Evolutionary conservation across 345 rosid species (phyloP).

Genomic region (Erodium maritimum): DNA sequence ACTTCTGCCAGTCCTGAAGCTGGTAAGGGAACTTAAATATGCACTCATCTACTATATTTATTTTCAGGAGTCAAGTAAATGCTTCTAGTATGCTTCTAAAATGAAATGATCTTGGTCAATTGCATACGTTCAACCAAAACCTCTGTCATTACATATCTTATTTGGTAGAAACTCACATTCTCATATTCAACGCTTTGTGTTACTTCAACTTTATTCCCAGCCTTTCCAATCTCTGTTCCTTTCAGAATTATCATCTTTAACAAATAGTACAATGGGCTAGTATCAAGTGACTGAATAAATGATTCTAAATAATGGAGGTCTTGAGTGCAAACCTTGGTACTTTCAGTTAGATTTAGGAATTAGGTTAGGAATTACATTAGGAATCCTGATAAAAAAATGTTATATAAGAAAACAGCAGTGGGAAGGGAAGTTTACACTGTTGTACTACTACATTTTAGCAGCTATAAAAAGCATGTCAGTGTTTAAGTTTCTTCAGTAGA

Average conservation of each 20-base stretch:
- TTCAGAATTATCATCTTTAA: not conserved
- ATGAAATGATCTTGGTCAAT: not conserved
- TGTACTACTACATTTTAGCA: too few relatives aligned
- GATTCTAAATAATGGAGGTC: too few relatives aligned
- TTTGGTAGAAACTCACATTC: not conserved
- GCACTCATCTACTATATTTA: conserved; percentile 1
- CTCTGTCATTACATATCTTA: not conserved
- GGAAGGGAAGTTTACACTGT: not conserved
- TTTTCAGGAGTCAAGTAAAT: not conserved
- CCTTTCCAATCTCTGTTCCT: not conserved
- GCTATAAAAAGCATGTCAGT: too few relatives aligned
- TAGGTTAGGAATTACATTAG: too few relatives aligned
- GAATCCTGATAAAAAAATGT: not conserved
- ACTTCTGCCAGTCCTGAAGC: conserved; percentile 30
- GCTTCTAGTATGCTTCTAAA: not conserved
- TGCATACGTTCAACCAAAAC: not conserved
- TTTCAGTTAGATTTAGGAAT: too few relatives aligned
- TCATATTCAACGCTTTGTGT: not conserved
- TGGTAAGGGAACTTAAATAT: conserved; percentile 38
- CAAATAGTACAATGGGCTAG: not conserved
- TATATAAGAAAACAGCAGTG: not conserved
- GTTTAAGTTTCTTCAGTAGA: too few relatives aligned
- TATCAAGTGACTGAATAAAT: not conserved
- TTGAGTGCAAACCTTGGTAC: too few relatives aligned
- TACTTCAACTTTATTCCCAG: not conserved